Percentiles rank a stretch among this genome's conserved stretches.
Evolutionary conservation across 1,284 basidiomycete species (phyloP).

Genomic region (Rhodotorula sp.): DNA sequence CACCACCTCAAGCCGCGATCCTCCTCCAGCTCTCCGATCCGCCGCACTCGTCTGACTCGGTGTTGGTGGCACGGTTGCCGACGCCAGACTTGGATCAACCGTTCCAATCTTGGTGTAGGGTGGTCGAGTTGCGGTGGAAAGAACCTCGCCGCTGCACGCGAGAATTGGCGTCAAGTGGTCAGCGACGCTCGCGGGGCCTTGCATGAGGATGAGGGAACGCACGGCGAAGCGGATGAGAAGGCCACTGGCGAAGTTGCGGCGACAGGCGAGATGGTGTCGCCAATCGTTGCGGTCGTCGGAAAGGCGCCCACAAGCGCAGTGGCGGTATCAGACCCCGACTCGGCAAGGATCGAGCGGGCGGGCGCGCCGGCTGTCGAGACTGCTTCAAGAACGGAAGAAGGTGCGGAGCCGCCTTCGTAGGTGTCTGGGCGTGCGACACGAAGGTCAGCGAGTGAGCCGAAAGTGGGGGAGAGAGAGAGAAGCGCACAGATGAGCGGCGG

Average conservation of each 20-base stretch:
- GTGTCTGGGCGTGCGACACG: conserved; percentile 7
- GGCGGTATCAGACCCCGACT: conserved; percentile 21
- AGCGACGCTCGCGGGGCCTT: neutral
- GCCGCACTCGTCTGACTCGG: neutral
- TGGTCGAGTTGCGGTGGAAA: conserved; percentile 19
- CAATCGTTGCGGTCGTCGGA: conserved; percentile 28
- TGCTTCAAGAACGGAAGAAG: conserved; percentile 10
- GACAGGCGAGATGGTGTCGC: conserved; percentile 14
- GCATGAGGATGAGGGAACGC: neutral
- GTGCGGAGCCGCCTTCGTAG: conserved; percentile 26
- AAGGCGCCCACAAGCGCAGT: conserved; percentile 25
- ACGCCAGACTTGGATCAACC: conserved; percentile 15
- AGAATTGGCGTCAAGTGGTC: neutral
- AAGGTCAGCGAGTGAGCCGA: neutral
- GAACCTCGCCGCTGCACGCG: conserved; percentile 18
- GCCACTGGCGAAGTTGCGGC: conserved; percentile 5
- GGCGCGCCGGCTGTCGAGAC: conserved; percentile 28
- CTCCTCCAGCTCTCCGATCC: neutral
- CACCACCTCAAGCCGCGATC: too few species aligned
- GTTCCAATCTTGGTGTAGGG: conserved; percentile 29
- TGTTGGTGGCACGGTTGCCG: neutral
- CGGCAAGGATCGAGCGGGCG: conserved; percentile 2
- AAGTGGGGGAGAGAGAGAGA: neutral
- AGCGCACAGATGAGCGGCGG: conserved; percentile 15
- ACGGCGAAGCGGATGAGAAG: conserved; percentile 19